A percentile compares a stretch with the other conserved stretches of the same genome.
Evolutionary conservation across 176 grass and related monocot species (phyloP).

Genomic region (Raddia guianensis): DNA sequence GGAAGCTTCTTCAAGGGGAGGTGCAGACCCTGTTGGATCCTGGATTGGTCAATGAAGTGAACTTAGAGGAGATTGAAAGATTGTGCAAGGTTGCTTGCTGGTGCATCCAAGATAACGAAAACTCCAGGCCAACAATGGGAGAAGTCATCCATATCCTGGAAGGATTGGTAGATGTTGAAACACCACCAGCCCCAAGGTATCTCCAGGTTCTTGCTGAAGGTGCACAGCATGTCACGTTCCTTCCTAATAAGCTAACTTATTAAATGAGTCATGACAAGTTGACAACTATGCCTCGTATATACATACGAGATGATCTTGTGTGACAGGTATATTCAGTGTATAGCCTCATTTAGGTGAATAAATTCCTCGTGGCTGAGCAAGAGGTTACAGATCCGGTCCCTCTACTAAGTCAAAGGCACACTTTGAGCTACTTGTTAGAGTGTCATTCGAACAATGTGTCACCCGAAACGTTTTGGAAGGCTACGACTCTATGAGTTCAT

Average conservation of each 20-base stretch:
- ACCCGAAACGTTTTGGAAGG: too few relatives aligned
- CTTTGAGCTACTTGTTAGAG: too few relatives aligned
- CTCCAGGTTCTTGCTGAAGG: conserved; percentile 29
- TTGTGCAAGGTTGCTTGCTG: conserved; percentile 27
- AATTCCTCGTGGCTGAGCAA: too few relatives aligned
- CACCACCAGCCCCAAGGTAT: conserved; percentile 13
- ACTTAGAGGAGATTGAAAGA: conserved; percentile 16
- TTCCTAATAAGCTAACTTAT: not conserved
- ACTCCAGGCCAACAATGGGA: conserved; percentile 1
- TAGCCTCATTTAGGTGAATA: too few relatives aligned
- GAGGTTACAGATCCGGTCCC: too few relatives aligned
- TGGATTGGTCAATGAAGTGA: not conserved
- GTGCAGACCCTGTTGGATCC: not conserved
- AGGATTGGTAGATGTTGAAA: conserved; percentile 2
- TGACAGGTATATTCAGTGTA: too few relatives aligned
- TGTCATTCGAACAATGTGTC: too few relatives aligned
- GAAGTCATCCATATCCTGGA: conserved; percentile 27
- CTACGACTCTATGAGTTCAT: too few relatives aligned
- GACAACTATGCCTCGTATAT: not conserved
- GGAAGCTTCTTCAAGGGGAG: conserved; percentile 8
- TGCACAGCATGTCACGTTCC: not conserved
- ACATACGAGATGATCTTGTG: too few relatives aligned
- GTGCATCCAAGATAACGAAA: conserved; percentile 22
- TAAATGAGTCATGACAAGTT: not conserved
- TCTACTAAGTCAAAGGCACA: too few relatives aligned